phyloP scores from a whole-genome alignment of 2,329 filamentous ascomycete species.

The Ambrosiella beaveri region DNA sequence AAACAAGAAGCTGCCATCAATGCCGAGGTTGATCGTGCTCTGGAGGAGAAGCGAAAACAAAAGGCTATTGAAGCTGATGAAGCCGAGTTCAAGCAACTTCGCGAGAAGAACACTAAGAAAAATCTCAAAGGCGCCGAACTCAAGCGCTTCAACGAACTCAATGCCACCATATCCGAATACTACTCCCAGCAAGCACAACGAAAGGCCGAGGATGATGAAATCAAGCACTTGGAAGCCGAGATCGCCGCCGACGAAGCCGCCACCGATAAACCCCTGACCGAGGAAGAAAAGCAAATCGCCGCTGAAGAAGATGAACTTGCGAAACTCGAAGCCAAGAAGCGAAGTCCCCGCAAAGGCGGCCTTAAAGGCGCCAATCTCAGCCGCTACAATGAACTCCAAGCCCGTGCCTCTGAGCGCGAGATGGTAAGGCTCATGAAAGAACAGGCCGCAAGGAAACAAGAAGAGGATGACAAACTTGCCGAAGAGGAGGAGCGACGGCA shows the following conservation, averaged over 20 bases:
- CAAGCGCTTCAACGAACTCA: conserved; percentile 7
- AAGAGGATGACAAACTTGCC: conserved; percentile 6
- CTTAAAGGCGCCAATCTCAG: conserved; percentile 3
- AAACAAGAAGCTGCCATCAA: conserved; percentile 11
- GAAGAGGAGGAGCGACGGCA: conserved; percentile 10
- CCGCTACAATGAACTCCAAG: conserved; percentile 10
- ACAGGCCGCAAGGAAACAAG: conserved; percentile 5
- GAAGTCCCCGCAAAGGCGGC: background rate
- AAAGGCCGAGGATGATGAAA: conserved; percentile 3
- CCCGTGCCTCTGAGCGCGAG: conserved; percentile 10
- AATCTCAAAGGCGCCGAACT: conserved; percentile 3
- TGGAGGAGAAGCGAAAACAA: conserved; percentile 7
- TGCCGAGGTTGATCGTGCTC: conserved; percentile 5
- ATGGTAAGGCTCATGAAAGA: conserved; percentile 6
- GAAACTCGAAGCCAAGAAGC: conserved; percentile 8
- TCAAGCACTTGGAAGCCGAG: conserved; percentile 6
- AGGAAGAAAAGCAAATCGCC: conserved; percentile 8
- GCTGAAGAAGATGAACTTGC: conserved; percentile 9
- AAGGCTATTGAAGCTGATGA: background rate
- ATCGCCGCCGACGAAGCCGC: conserved; percentile 6
- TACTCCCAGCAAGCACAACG: background rate
- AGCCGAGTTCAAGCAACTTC: conserved; percentile 6
- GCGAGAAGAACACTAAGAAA: background rate
- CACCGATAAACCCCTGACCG: background rate
- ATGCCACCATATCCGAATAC: background rate